Evolutionary conservation across 495 filamentous ascomycete species (phyloP), one percentile per base, ranked within the genome.

Genomic region (Penicillium arizonense): DNA sequence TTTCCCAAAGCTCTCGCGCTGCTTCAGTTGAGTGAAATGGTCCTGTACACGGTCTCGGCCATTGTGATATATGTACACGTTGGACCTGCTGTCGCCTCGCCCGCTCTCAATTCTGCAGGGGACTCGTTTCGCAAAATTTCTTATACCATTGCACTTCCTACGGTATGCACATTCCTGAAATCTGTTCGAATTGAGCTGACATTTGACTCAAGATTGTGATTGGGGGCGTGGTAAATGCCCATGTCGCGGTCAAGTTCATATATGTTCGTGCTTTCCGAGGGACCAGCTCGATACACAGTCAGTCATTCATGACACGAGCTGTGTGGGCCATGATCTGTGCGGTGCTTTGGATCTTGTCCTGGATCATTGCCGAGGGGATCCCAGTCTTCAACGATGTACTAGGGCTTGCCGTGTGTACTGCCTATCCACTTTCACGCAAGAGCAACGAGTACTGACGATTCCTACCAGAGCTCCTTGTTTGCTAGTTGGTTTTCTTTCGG

Each of bases 61-160:
- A 77, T 82, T 5, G 68, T 90, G 28, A 82, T 91, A 47, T 90
- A 90, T 69, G 67, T 64, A 56, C 90, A 80, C 64, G 82, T 84
- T 14, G 88, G 89, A 16, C 63, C 63, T 2, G 68, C 71, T n/a
- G 85, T 91, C 48, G 56, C 67, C 24, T 83, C 84, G 0, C 89
- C 89, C 2, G 87, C 87, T 10, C 76, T 91, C 1, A 75, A 82
- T 16, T 84, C 85, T 0, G 81, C 82, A 7, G 75, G 78, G 7
- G 57, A 61, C 3, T 33, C 80, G 0, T 63, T 90, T 4, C 79
- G 82, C 46, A 87, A 87, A 62, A 65, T 90, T 39, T 83, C 87
- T 2, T 91, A 84, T 58, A 86, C 85, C 5, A 70, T 91, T 50
- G 88, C 87, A 14, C 66, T 87, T 11, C 88, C 88, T 26, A 59